These are phyloP conservation scores for Globisporangium viniferum DNA, from an alignment of 352 stramenopile species.

Conservation along the genomic window DNA sequence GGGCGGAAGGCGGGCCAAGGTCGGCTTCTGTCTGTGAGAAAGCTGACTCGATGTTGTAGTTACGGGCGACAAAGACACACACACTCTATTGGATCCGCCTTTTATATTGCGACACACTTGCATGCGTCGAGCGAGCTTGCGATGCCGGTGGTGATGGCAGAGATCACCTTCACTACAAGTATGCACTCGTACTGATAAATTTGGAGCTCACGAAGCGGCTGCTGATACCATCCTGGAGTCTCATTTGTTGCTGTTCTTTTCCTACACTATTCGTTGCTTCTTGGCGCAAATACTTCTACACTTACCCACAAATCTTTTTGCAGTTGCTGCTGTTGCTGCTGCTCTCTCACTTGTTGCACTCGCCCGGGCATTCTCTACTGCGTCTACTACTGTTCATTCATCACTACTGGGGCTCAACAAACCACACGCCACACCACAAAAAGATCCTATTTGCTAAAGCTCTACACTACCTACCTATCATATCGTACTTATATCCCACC, in stretches of 20 bases:
- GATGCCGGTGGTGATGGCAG: not conserved
- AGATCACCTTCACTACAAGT: not conserved
- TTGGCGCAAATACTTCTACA: constrained; percentile 9
- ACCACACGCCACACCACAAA: constrained; percentile 16
- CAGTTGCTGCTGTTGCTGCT: constrained; percentile 9
- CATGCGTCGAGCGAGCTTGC: not conserved
- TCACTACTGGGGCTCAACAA: constrained; percentile 10
- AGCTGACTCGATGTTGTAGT: constrained; percentile 4
- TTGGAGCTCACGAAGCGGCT: not conserved
- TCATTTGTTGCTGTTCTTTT: constrained; percentile 6
- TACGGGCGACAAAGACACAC: not conserved
- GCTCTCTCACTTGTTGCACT: constrained; percentile 11
- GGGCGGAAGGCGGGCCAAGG: not conserved
- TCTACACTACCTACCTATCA: constrained; percentile 21
- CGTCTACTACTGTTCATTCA: constrained; percentile 10
- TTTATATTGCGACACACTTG: not conserved
- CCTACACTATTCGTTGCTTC: constrained; percentile 6
- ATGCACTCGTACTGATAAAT: not conserved
- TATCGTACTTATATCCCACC: constrained; percentile 17
- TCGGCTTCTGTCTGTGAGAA: not conserved
- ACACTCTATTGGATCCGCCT: not conserved
- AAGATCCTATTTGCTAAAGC: constrained; percentile 19
- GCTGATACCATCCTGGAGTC: not conserved
- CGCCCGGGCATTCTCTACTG: not conserved
- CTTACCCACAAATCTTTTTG: not conserved